Evolutionary conservation across 257 asterid species (phyloP), one percentile per base, ranked within the genome.

Genomic region (Rhazya stricta): DNA sequence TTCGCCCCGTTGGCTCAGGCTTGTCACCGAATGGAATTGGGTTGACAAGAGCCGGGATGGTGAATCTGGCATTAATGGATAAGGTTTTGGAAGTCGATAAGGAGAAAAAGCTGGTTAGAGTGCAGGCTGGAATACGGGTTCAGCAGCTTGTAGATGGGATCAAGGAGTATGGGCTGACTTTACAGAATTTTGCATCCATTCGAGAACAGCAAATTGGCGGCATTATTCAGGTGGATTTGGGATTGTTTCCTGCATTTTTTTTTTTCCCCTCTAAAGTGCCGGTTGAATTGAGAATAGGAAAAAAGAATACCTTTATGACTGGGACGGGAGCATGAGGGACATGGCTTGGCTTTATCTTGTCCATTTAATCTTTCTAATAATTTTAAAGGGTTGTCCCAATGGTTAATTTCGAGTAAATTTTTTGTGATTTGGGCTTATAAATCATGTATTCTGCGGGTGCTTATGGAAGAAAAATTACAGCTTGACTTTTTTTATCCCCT

Each of bases 131-230:
- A 77, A 92, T 89, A 53, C 84, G 98, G 84, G 99, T 94, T 82
- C 99, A 92, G 88, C 86, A 91, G 85, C 96, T 92, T 70, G 98
- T 94, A 48, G 98, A 94, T 86, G 96, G 88, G 83, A 87, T 92
- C 74, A 89, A 94, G 76, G 92, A 91, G 7, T 74, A 82, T 81
- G 97, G 97, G 50, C 84, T 94, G 54, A 94, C 99, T 46, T 73
- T 94, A 80, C 98, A 94, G 89, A 94, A 94, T 80, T 94, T 94
- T 74, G 97, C 99, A 2, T 94, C 99, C 4, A 94, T 94, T 65
- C 87, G 96, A 71, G 99, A 94, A 79, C 99, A 94, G 80, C 99
- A 92, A 85, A 84, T 94, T 83, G 99, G 97, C 75, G 99, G 99
- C 80, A 92, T 92, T 85, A 74, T 94, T 45, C 99, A 94, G 96